Conservation (phyloP, 2,329 filamentous ascomycete species). For the Diaporthe ampelina region DNA sequence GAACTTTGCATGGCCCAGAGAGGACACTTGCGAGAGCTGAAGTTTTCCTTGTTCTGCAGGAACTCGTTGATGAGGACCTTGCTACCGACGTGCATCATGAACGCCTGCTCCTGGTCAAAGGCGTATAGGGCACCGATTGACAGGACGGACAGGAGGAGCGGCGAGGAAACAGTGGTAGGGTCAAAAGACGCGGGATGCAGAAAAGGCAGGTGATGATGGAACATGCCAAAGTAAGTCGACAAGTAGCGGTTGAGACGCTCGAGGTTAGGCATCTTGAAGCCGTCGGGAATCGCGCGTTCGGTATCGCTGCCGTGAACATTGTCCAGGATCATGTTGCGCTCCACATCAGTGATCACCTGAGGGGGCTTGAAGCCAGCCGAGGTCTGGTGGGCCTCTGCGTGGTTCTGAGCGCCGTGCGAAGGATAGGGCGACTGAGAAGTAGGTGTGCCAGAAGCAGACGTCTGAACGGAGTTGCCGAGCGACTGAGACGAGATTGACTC, state of each 20-base stretch:
- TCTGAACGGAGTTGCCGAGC: slow-evolving; percentile 80
- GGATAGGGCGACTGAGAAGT: slow-evolving; percentile 81
- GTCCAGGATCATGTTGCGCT: slow-evolving; percentile 86
- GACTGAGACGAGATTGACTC: slow-evolving; percentile 68
- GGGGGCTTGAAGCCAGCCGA: slow-evolving; percentile 80
- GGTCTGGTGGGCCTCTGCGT: slow-evolving; percentile 78
- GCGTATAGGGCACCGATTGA: slow-evolving; percentile 97
- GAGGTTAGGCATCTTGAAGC: slow-evolving; percentile 87
- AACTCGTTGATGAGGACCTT: slow-evolving; percentile 98
- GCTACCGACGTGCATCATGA: slow-evolving; percentile 96
- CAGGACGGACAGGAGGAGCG: slow-evolving; percentile 88
- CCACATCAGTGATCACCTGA: slow-evolving; percentile 86
- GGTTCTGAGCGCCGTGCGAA: slow-evolving; percentile 76
- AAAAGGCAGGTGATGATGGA: slow-evolving; percentile 97
- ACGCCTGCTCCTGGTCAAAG: slow-evolving; percentile 96
- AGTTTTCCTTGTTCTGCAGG: slow-evolving; percentile 97
- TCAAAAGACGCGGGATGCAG: slow-evolving; percentile 93
- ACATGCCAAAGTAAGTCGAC: slow-evolving; percentile 95
- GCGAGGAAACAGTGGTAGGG: slow-evolving; percentile 82
- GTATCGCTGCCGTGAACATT: slow-evolving; percentile 86
- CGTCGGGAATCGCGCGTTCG: slow-evolving; percentile 86
- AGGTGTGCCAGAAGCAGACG: slow-evolving; percentile 78
- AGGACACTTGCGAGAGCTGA: slow-evolving; percentile 96
- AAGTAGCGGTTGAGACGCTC: slow-evolving; percentile 90
- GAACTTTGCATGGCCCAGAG: slow-evolving; percentile 99